Conservation (phyloP, 129 eudicot genomes). For the Arctium minus region DNA sequence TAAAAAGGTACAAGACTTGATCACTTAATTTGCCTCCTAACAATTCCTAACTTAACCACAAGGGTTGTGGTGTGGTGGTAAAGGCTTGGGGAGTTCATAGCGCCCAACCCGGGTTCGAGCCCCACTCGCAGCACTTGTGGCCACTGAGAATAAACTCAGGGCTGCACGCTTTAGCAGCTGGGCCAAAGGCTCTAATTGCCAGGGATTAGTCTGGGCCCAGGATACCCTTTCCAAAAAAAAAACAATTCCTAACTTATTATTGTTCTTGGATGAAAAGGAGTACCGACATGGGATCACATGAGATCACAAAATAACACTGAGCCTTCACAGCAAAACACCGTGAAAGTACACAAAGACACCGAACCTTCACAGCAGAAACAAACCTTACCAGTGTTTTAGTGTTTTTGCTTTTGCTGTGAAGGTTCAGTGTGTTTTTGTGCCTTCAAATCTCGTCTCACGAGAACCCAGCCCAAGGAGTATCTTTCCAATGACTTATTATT, state of each 20-base stretch:
- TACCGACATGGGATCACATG: not conserved
- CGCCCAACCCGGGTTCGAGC: no score
- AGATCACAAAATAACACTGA: not conserved
- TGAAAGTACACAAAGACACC: no score
- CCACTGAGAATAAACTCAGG: no score
- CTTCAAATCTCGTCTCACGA: not conserved
- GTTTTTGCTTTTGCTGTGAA: not conserved
- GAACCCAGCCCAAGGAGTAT: not conserved
- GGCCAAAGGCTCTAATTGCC: no score
- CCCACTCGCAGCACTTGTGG: no score
- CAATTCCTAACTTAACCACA: no score
- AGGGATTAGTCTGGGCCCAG: no score
- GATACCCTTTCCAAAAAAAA: no score
- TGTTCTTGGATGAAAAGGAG: not conserved
- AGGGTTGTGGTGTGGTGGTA: no score
- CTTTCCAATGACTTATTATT: not conserved
- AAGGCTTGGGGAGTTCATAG: no score
- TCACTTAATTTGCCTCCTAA: not conserved
- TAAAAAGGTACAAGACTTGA: constrained; percentile 38
- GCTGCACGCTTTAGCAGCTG: no score
- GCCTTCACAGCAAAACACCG: no score
- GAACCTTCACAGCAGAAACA: not conserved
- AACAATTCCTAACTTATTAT: not conserved
- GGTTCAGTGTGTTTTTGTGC: not conserved
- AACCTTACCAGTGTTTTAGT: not conserved